A percentile compares a stretch with the other conserved stretches of the same genome.
These are phyloP conservation scores for Mrakia blollopis DNA, from an alignment of 768 basidiomycete genomes.

Conservation along the genomic window DNA sequence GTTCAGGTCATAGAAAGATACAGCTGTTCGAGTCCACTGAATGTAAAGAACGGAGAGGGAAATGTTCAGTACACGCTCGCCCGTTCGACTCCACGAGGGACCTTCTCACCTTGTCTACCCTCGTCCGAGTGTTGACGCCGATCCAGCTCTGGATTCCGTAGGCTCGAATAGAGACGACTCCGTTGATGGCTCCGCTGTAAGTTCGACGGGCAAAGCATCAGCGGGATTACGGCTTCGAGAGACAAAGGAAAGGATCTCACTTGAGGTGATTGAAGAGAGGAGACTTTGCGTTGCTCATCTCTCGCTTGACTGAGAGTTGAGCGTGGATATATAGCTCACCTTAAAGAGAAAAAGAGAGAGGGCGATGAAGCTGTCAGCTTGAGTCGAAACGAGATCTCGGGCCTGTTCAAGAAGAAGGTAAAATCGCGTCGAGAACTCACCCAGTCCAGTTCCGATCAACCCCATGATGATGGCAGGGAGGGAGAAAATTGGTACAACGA, in stretches of 20 bases:
- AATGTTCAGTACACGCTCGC: not conserved
- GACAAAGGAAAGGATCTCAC: too few relatives aligned
- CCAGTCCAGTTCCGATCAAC: slow-evolving; percentile 7
- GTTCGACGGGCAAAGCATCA: slow-evolving; percentile 48
- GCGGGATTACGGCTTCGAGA: too few relatives aligned
- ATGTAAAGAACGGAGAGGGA: not conserved
- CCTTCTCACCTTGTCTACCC: slow-evolving; percentile 50
- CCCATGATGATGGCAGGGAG: slow-evolving; percentile 50
- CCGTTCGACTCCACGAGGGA: not conserved
- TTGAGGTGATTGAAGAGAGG: slow-evolving; percentile 54
- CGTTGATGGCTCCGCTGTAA: slow-evolving; percentile 56
- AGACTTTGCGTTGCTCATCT: slow-evolving; percentile 53
- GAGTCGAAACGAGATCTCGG: too few relatives aligned
- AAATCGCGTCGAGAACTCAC: slow-evolving; percentile 1
- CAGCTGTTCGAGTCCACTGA: slow-evolving; percentile 44
- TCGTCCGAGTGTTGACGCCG: slow-evolving; percentile 49
- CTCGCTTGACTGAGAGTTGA: slow-evolving; percentile 55
- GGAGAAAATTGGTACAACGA: slow-evolving; percentile 51
- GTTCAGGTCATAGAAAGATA: slow-evolving; percentile 49
- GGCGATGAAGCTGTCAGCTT: not conserved
- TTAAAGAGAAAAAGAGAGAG: not conserved
- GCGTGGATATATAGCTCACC: slow-evolving; percentile 49
- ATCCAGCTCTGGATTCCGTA: slow-evolving; percentile 53
- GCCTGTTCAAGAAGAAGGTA: not conserved
- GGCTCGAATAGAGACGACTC: slow-evolving; percentile 59